Conservation (phyloP, 164 flowering plant genomes). For the Vitis rotundifolia region DNA sequence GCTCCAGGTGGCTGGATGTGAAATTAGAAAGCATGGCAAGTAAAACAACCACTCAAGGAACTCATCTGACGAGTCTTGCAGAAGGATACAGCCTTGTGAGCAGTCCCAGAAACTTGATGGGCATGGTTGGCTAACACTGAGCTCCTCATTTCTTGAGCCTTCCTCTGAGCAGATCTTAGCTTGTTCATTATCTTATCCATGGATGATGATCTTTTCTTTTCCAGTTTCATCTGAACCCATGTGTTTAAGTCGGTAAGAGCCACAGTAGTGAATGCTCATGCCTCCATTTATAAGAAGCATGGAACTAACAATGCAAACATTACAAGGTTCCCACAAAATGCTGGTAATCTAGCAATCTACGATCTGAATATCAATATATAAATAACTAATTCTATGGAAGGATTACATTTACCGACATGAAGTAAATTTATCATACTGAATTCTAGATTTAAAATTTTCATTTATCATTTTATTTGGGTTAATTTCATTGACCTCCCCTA, state of each 20-base stretch:
- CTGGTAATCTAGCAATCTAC: not conserved
- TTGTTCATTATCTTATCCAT: constrained; percentile 95
- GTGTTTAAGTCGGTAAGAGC: not conserved
- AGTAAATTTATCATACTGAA: too few relatives aligned
- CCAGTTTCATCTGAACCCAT: constrained; percentile 79
- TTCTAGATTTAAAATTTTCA: too few relatives aligned
- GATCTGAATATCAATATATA: too few relatives aligned
- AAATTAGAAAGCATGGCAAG: constrained; percentile 69
- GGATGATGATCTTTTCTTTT: constrained; percentile 87
- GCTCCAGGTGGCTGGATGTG: constrained; percentile 1
- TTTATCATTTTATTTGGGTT: too few relatives aligned
- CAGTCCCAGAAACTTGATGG: constrained; percentile 45
- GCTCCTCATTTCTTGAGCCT: constrained; percentile 91
- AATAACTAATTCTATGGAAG: too few relatives aligned
- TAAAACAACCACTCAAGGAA: constrained; percentile 89
- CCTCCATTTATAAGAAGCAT: not conserved
- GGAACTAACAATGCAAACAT: not conserved
- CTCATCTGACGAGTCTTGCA: constrained; percentile 54
- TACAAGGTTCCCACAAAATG: not conserved
- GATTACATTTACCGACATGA: too few relatives aligned
- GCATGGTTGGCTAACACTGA: constrained; percentile 47
- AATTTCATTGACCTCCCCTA: too few relatives aligned
- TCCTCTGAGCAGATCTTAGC: constrained; percentile 82
- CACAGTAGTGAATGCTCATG: not conserved
- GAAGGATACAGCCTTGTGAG: constrained; percentile 46